Conservation (phyloP, 305 asterid species). For the Ajuga reptans region DNA sequence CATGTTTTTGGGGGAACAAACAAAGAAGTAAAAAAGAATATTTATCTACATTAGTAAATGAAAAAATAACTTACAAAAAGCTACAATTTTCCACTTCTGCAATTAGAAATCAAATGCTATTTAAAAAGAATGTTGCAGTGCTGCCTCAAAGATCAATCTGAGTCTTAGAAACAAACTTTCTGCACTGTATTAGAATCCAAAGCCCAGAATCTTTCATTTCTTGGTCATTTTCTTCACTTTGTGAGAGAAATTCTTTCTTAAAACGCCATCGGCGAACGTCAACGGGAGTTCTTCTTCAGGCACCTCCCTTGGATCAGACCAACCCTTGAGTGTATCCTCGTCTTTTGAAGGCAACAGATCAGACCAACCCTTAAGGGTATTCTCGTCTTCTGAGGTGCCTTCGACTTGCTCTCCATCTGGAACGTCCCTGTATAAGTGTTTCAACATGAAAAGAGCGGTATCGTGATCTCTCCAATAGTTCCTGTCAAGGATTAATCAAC, state of each 20-base stretch:
- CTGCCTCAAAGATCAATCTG: no score
- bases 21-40: neutral
- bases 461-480: constrained; percentile 93
- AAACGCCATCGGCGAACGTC: constrained; percentile 63
- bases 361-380: constrained; percentile 33
- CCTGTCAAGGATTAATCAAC: constrained; percentile 33
- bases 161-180: no score
- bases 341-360: no score
- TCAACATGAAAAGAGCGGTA: constrained; percentile 84
- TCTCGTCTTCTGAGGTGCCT: constrained; percentile 31
- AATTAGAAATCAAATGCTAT: neutral
- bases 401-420: constrained; percentile 44
- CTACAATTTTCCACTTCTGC: neutral
- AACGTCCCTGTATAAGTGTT: constrained; percentile 70
- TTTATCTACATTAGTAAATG: neutral
- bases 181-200: no score
- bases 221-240: constrained; percentile 37
- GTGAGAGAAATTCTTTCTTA: constrained; percentile 49
- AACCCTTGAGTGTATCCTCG: constrained; percentile 21
- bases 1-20: neutral
- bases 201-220: neutral
- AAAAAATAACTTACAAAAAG: neutral
- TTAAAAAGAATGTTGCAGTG: no score
- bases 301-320: constrained; percentile 53
- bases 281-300: constrained; percentile 69